Percentiles rank a stretch among this genome's conserved stretches.
Evolutionary conservation across 2,329 filamentous ascomycete species (phyloP).

Genomic region (Aspergillus oerlinghausenensis): DNA sequence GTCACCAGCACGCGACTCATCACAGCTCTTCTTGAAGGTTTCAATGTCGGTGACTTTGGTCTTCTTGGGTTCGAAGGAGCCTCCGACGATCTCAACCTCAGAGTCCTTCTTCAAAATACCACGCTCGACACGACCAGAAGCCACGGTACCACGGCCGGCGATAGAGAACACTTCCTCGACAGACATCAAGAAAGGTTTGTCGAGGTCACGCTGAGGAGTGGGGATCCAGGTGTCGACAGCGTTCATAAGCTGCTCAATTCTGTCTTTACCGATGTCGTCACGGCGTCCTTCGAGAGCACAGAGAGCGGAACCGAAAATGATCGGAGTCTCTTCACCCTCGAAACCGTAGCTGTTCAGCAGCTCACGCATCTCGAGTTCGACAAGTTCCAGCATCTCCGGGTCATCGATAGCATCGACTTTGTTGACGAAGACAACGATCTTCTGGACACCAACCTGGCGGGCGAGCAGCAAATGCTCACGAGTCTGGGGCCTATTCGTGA

Average conservation of each 20-base stretch:
- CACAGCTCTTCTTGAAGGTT: conserved; percentile 99
- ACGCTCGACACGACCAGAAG: conserved; percentile 94
- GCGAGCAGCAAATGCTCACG: conserved; percentile 96
- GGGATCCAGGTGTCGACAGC: conserved; percentile 96
- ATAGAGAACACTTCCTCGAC: conserved; percentile 92
- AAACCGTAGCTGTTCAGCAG: conserved; percentile 89
- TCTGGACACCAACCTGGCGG: conserved; percentile 96
- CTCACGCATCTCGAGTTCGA: conserved; percentile 99
- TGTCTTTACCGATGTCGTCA: conserved; percentile 77
- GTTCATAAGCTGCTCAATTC: conserved; percentile 86
- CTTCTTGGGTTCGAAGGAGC: conserved; percentile 77
- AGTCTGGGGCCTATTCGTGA: conserved; percentile 71
- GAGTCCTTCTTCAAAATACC: conserved; percentile 88
- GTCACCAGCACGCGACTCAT: conserved; percentile 92
- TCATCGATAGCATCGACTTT: conserved; percentile 97
- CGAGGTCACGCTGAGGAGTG: conserved; percentile 84
- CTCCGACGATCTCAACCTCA: conserved; percentile 92
- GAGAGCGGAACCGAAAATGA: conserved; percentile 93
- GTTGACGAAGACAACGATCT: conserved; percentile 99
- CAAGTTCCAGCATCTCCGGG: conserved; percentile 98
- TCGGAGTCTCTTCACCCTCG: conserved; percentile 95
- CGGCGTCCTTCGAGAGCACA: conserved; percentile 85
- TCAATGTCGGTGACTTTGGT: conserved; percentile 99
- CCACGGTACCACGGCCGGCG: conserved; percentile 90
- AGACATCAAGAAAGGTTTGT: conserved; percentile 99